Evolutionary conservation across 257 asterid genomes (phyloP), one percentile per base, ranked within the genome.

Genomic region (Penstemon eatonii): DNA sequence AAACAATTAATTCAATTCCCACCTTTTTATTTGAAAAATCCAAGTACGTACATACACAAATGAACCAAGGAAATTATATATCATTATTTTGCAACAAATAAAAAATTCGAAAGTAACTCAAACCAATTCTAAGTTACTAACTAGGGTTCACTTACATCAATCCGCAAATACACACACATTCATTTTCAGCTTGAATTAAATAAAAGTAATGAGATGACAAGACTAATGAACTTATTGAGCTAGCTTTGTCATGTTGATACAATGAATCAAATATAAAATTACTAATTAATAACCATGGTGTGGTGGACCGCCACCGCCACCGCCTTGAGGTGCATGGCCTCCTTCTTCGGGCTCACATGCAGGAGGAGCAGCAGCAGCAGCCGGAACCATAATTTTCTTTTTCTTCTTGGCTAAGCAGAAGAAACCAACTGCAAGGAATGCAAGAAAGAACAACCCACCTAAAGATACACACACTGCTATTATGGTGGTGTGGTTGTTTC

Each of bases 391-490:
- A 25, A 25, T 25, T 66, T 83, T 88, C 88, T 85, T 88, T 86
- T 82, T 88, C 15, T 79, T 86, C 84, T 86, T 86, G 52, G 90
- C 90, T 8, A 84, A 56, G 80, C 89, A 88, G 42, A 84, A 86
- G 25, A 88, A 79, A 0, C 89, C 92, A 4, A 78, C 79, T 2
- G 89, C 93, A 0, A 88, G 81, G 82, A 88, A 84, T 33, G 96
- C 91, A 0, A 86, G 83, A 79, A 88, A 84, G 82, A 84, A 84
- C 3, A 73, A 7, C 0, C 96, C 96, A 7, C 95, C 95, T 0
- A 86, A 63, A 1, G 93, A 80, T 6, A 75, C 96, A 36, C 87
- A 82, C 39, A 88, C 91, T 0, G 84, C 89, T 40, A 88, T 88
- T 25, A 82, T 71, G 3, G 85, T 84, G 5, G 92, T 88, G 83